These are phyloP conservation scores for Beauveria sp. DNA, from an alignment of 2,329 filamentous ascomycete species.

Conservation along the genomic window DNA sequence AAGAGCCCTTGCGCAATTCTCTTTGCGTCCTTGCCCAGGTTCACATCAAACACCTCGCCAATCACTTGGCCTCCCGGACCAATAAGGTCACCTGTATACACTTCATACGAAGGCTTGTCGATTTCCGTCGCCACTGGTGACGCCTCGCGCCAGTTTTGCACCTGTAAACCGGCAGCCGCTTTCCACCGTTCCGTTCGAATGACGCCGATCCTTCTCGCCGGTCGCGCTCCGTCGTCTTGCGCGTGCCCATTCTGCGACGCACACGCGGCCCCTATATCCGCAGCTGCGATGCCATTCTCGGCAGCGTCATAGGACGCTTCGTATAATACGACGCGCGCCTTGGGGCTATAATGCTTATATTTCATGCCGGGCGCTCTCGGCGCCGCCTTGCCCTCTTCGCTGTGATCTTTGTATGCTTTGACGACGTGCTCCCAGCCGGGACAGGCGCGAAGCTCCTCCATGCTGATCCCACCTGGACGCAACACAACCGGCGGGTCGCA, in stretches of 20 bases:
- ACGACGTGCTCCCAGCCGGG: constrained; percentile 74
- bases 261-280: constrained; percentile 26
- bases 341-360: constrained; percentile 95
- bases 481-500: constrained; percentile 74
- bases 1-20: constrained; percentile 83
- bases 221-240: constrained; percentile 7
- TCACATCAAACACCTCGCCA: constrained; percentile 56
- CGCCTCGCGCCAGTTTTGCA: constrained; percentile 21
- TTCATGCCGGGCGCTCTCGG: constrained; percentile 96
- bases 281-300: constrained; percentile 26
- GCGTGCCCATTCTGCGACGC: constrained; percentile 16
- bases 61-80: constrained; percentile 24
- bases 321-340: constrained; percentile 76
- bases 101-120: constrained; percentile 28
- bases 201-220: constrained; percentile 37
- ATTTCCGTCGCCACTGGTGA: constrained; percentile 15
- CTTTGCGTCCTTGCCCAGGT: constrained; percentile 61
- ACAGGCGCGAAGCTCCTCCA: constrained; percentile 68
- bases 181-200: constrained; percentile 50
- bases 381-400: constrained; percentile 53
- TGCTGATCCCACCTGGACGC: constrained; percentile 76
- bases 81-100: constrained; percentile 34
- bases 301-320: constrained; percentile 44
- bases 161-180: constrained; percentile 31
- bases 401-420: constrained; percentile 71